Conservation (phyloP, 257 asterid species). For the Phtheirospermum japonicum region DNA sequence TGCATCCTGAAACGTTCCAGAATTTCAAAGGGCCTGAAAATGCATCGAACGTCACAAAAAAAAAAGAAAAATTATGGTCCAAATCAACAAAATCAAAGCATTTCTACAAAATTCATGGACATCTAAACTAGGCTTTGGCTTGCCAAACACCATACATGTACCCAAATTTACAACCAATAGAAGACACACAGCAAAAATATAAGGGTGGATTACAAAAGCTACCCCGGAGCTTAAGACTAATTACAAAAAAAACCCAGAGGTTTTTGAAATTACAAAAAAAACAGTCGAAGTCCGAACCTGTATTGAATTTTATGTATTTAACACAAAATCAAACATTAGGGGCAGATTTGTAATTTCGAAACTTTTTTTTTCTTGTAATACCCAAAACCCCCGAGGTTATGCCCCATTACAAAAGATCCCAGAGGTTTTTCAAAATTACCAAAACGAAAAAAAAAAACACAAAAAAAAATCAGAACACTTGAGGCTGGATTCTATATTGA, state of each 20-base stretch:
- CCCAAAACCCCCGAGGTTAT: no score
- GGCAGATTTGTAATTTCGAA: no score
- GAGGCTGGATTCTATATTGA: no score
- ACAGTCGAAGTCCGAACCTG: no score
- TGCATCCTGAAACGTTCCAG: slow-evolving; percentile 87
- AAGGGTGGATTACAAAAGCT: neutral
- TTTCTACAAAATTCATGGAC: slow-evolving; percentile 3
- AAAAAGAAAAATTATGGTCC: neutral
- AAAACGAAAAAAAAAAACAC: no score
- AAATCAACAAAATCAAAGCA: neutral
- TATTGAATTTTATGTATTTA: no score
- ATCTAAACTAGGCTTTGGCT: neutral
- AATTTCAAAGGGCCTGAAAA: slow-evolving; percentile 82
- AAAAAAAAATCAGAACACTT: no score
- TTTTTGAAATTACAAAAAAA: no score
- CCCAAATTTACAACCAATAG: neutral
- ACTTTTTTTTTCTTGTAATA: no score
- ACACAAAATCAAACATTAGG: no score
- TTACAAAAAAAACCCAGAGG: neutral
- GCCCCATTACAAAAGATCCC: no score
- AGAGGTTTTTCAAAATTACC: no score
- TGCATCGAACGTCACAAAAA: slow-evolving; percentile 20
- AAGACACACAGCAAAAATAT: neutral
- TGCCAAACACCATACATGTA: neutral
- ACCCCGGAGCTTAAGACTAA: neutral